Conservation (phyloP, 345 rosid genomes). For the Laguncularia racemosa region DNA sequence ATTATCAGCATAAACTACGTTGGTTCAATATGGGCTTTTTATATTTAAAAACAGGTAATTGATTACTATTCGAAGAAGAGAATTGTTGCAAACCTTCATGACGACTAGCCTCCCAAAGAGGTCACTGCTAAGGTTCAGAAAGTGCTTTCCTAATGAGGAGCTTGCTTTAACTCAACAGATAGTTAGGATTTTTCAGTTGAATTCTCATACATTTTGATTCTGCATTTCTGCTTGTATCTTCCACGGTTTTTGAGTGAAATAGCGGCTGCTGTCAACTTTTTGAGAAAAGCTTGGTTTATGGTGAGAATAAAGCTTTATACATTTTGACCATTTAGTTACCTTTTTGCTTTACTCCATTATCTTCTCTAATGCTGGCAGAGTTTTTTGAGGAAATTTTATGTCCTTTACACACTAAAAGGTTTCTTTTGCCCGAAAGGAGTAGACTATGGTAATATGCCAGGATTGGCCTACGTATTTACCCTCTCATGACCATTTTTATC, state of each 20-base stretch:
- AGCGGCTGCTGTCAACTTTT: slow-evolving; percentile 10
- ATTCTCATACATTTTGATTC: background rate
- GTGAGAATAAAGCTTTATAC: background rate
- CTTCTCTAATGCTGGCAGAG: too few species aligned
- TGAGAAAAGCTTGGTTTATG: slow-evolving; percentile 2
- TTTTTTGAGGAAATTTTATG: too few species aligned
- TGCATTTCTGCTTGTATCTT: background rate
- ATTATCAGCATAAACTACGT: too few species aligned
- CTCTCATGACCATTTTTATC: too few species aligned
- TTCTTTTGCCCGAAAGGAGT: too few species aligned
- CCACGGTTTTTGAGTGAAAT: background rate
- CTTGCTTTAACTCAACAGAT: background rate
- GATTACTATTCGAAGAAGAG: slow-evolving; percentile 4
- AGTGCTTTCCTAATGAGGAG: slow-evolving; percentile 31
- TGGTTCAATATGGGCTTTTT: background rate
- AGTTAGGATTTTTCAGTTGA: slow-evolving; percentile 10
- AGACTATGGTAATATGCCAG: too few species aligned
- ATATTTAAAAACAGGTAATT: background rate
- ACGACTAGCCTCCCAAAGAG: slow-evolving; percentile 1
- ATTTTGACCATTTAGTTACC: background rate
- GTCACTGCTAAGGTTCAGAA: slow-evolving; percentile 5
- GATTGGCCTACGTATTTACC: too few species aligned
- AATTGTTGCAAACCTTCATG: slow-evolving; percentile 5
- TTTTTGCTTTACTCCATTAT: too few species aligned
- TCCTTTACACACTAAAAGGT: too few species aligned